Base-by-base conservation (phyloP, 495 filamentous ascomycete genomes). In the Tuber magnatum region DNA sequence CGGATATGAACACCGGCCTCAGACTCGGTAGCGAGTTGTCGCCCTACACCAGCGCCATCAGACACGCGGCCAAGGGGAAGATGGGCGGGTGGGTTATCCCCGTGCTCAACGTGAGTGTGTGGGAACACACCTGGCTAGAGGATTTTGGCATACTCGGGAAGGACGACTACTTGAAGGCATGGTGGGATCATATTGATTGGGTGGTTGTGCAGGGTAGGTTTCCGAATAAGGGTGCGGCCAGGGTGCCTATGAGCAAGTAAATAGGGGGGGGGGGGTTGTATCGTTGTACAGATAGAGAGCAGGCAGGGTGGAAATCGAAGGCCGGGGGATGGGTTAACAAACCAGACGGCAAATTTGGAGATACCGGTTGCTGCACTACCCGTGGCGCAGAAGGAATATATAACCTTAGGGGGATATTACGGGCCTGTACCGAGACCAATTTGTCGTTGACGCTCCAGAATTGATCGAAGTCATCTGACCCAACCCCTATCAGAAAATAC, bases 131-230 rank as follows among this genome's bases (percentile, higher is more conserved):
- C 3, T 99, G 92, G 90, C 84, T 98, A 83, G 87, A 87, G 75
- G 93, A 98, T 82, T 97, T 90, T 81, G 93, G 93, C 40, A 86
- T 97, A 69, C 85, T 84, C 51, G 93, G 92, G 20, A 98, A 97
- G 90, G 86, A 86, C 70, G 83, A 85, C 74, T 99, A 88, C 84
- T 86, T 94, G 71, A 87, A 91, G 85, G 84, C 82, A 68, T 97
- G 94, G 94, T 99, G 95, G 95, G 84, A 93, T 44, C 84, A 83
- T 42, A 90, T 99, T 73, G 89, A 99, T 85, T 99, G 95, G 95
- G 83, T 89, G 8, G 85, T 88, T 72, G 95, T 97, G 38, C 70
- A 70, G 2, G 38, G 24, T 44, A 80, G 78, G 24, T 3, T 80
- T 28, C 77, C 77, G 12, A 56, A 22, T 12, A 43, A 8, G 20